Base-by-base conservation (phyloP, 345 rosid species). In the Garcia nutans region DNA sequence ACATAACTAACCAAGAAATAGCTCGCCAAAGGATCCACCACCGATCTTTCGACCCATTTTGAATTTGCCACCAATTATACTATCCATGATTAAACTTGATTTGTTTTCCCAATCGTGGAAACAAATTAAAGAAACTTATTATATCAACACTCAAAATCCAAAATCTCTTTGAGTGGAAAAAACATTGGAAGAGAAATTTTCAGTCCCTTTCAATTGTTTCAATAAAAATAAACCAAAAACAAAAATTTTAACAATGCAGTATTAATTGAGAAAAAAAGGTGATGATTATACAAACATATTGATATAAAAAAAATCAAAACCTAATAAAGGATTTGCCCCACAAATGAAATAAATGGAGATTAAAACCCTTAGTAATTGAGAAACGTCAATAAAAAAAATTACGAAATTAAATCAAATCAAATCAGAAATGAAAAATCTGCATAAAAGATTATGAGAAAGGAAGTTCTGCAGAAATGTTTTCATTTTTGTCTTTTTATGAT, bases 21-120 rank as follows among this genome's bases (percentile, higher is more conserved):
- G 79, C 83, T 87, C 93, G 33, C 93, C 93, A 44, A 89, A 89
- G 47, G 91, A 88, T 77, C 91, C 91, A 72, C 89, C 87, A 20
- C 91, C 93, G 72, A 89, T 89, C 87, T 86, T 89, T 42, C 91
- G 83, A 49, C 89, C 91, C 67, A 89, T 77, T 68, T 87, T 87
- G 83, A 84, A 89, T 76, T 86, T 89, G 10, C 81, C 89, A 26
- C 93, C 93, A 20, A 88, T 82, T 42, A 89, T 80, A 80, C 82
- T 78, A 75, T 89, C 93, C 93, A 86, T 89, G 77, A 45, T 73
- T 62, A 70, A 33, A 49, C 19, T 52, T 17, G 45, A 64, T n/a
- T 44, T 65, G 6, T 33, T 31, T 31, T 49, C 58, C 31, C 76
- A 73, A 49, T 47, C 42, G 33, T 22, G 60, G 61, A 17, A 52